These are phyloP conservation scores for Penicillium sp. DNA, from an alignment of 2,329 filamentous ascomycete genomes.

Conservation along the genomic window DNA sequence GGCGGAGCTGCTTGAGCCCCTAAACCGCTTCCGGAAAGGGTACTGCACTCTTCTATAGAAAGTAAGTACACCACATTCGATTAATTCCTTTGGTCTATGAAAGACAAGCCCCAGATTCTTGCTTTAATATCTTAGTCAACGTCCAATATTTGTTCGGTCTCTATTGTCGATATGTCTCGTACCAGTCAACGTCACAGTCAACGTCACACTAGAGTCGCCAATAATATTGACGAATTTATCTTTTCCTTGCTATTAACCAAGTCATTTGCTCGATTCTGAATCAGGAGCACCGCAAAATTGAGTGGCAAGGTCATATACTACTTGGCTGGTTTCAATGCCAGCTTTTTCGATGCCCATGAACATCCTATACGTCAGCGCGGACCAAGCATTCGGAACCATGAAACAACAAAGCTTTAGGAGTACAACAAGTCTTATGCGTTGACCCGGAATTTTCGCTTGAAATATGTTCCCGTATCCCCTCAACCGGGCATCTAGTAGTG, in stretches of 20 bases:
- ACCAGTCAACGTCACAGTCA: slow-evolving; percentile 75
- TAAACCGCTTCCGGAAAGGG: slow-evolving; percentile 26
- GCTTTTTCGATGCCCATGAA: slow-evolving; percentile 75
- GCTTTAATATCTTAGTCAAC: slow-evolving; percentile 76
- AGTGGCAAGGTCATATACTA: slow-evolving; percentile 91
- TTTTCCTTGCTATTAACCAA: slow-evolving; percentile 74
- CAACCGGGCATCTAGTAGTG: too few species aligned
- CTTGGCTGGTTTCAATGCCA: slow-evolving; percentile 72
- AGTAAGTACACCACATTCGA: neutral
- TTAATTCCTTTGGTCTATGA: neutral
- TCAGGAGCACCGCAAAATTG: slow-evolving; percentile 89
- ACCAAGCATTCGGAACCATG: slow-evolving; percentile 74
- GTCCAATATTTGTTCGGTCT: slow-evolving; percentile 55
- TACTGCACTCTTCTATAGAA: slow-evolving; percentile 33
- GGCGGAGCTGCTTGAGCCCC: slow-evolving; percentile 16
- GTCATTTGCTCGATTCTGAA: slow-evolving; percentile 81
- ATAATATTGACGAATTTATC: slow-evolving; percentile 90
- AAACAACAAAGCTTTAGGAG: slow-evolving; percentile 86
- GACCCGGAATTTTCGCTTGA: too few species aligned
- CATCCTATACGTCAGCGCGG: slow-evolving; percentile 94
- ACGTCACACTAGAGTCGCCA: slow-evolving; percentile 60
- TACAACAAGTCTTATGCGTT: slow-evolving; percentile 61
- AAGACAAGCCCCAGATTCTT: neutral
- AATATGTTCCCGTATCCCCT: too few species aligned
- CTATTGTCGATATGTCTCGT: slow-evolving; percentile 48